Evolutionary conservation across 1,139 yeast genomes (phyloP), one percentile per base, ranked within the genome.

Genomic region (Candida albicans): DNA sequence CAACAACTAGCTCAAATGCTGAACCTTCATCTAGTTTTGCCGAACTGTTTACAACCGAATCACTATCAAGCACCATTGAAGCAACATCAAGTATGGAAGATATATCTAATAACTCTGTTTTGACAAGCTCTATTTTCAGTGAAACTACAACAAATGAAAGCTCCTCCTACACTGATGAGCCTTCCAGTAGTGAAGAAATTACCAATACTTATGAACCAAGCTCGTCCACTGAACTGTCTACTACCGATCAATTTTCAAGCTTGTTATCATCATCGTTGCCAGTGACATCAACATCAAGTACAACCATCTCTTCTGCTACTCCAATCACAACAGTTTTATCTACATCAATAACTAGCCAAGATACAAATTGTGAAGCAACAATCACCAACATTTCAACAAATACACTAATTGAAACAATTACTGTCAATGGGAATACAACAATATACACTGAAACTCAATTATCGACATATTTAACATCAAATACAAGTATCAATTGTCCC

Each of bases 221-320:
- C 5, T 18, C 22, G 5, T 4, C 5, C 22, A 18, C 5, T 18
- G 22, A 18, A 18, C 22, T 18, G 22, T 18, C 22, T 18, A 4
- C 22, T 18, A 27, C 4, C 8, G 29, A 27, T 4, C n/a, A 27
- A 27, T 4, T n/a, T 27, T 27, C 29, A 27, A 27, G 8, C n/a
- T n/a, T n/a, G n/a, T 27, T 27, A 27, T 27, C 29, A 27, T 27
- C 29, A 7, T 27, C 29, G 4, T 27, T n/a, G 10, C 10, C 29
- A 10, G 10, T 27, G 29, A 5, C 14, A 13, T 29, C 32, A 29
- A 36, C 28, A n/a, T 36, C 33, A n/a, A 18, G 22, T 22, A 33
- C 39, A 33, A 29, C 40, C 12, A 5, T 29, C 15, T 9, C 36
- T 14, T 28, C 38, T 27, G n/a, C 38, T 28, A 33, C 42, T n/a